These are phyloP conservation scores for Chalaropsis ovoidea DNA, from an alignment of 2,329 filamentous ascomycete species.

Conservation along the genomic window DNA sequence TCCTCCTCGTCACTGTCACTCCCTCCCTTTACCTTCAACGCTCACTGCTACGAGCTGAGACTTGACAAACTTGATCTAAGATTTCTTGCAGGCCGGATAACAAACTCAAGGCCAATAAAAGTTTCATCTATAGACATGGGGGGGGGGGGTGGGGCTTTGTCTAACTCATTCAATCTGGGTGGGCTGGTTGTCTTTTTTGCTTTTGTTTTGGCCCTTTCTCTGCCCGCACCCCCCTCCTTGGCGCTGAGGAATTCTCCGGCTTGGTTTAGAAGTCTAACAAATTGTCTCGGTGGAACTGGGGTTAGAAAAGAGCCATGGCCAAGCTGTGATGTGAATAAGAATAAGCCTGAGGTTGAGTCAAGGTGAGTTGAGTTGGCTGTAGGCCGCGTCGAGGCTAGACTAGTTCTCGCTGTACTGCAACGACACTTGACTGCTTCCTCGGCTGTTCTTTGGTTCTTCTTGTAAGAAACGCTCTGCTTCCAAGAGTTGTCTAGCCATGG, in stretches of 20 bases:
- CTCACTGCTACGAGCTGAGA: not conserved
- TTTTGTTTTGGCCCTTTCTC: not conserved
- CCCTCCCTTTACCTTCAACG: not conserved
- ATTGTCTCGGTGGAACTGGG: conserved; percentile 5
- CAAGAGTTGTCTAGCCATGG: not conserved
- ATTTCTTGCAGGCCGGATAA: too few relatives aligned
- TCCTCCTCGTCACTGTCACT: not conserved
- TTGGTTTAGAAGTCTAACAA: not conserved
- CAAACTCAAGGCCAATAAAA: not conserved
- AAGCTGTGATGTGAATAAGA: not conserved
- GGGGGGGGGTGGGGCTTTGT: too few relatives aligned
- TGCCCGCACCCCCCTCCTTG: not conserved
- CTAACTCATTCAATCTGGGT: not conserved
- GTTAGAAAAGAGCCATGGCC: not conserved
- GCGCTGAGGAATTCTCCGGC: not conserved
- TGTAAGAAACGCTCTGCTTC: not conserved
- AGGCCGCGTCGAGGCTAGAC: too few relatives aligned
- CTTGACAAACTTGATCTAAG: too few relatives aligned
- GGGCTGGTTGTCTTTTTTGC: not conserved
- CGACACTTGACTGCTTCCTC: not conserved
- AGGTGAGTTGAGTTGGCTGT: not conserved
- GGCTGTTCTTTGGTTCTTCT: not conserved
- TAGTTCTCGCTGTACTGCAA: not conserved
- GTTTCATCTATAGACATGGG: not conserved
- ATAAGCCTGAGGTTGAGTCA: not conserved